Percentiles rank a stretch among this genome's conserved stretches.
These are phyloP conservation scores for Thielaviopsis populi DNA, from an alignment of 2,329 filamentous ascomycete genomes.

Conservation along the genomic window DNA sequence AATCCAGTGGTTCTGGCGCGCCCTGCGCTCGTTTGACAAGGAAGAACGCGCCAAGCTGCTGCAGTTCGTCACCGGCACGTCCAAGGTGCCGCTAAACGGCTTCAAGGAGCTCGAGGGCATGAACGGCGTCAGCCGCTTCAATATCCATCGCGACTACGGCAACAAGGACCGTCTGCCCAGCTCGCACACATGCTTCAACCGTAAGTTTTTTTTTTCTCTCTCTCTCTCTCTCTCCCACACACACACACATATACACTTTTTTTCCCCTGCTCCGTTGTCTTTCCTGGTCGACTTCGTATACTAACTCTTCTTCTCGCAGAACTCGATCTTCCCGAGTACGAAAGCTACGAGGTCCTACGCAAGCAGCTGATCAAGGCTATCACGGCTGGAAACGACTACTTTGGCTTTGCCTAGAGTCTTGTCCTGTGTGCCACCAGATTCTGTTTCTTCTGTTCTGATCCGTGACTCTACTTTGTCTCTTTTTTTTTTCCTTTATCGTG, in stretches of 20 bases:
- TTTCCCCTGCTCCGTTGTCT: too few relatives aligned
- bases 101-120: slow-evolving; percentile 99
- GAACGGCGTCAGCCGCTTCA: slow-evolving; percentile 97
- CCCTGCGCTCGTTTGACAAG: slow-evolving; percentile 92
- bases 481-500: background rate
- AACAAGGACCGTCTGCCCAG: slow-evolving; percentile 90
- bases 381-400: slow-evolving; percentile 93
- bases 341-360: slow-evolving; percentile 81
- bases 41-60: slow-evolving; percentile 94
- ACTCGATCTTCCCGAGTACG: slow-evolving; percentile 95
- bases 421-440: slow-evolving; percentile 7
- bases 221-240: too few relatives aligned
- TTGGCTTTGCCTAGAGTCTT: slow-evolving; percentile 73
- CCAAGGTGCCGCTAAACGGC: slow-evolving; percentile 93
- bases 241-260: too few relatives aligned
- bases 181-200: slow-evolving; percentile 98
- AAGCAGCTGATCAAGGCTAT: slow-evolving; percentile 87
- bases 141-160: slow-evolving; percentile 95
- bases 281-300: slow-evolving; percentile 24
- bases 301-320: slow-evolving; percentile 38
- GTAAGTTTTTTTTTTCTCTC: slow-evolving; percentile 53
- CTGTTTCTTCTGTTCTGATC: slow-evolving; percentile 8
- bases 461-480: background rate
- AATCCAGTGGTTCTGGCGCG: slow-evolving; percentile 99
- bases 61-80: slow-evolving; percentile 96